Evolutionary conservation across 345 rosid genomes (phyloP), one percentile per base, ranked within the genome.

Genomic region (Anacardium occidentale): DNA sequence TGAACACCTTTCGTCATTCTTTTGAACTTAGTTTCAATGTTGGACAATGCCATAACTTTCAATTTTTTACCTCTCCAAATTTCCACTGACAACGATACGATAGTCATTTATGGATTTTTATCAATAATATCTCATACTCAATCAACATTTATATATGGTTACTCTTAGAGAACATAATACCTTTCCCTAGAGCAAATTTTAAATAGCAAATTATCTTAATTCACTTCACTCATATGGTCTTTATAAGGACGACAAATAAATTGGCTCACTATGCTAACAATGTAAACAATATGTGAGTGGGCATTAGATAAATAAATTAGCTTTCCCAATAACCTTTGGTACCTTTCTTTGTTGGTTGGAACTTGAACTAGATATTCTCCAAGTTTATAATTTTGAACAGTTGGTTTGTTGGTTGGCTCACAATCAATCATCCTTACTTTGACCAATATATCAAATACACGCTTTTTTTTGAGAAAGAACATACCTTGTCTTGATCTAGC

Each of bases 261-360:
- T 44, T 44, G 48, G 1, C 48, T 44, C 12, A 6, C 9, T 44
- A 44, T 44, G 48, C 56, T 47, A 10, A 66, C 40, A 1, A 5
- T n/a, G 14, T 66, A 66, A 45, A 56, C 37, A 47, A 66, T 66
- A 14, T 66, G 0, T 18, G 11, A 29, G 11, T 1, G 1, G n/a
- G 34, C 48, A 40, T 66, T 34, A 3, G 55, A 66, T 25, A 66
- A 48, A 51, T 66, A 66, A 22, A 66, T 66, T 25, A 66, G n/a
- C 66, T 15, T 62, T 0, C 21, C 4, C 0, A 29, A 3, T 34
- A 62, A 42, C 32, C 66, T 29, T 26, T 66, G 56, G 47, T 66
- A 66, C 21, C 32, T 29, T 29, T 29, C 32, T 29, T 29, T 29
- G 32, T 29, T 29, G 32, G 32, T 29, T 29, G 3, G 32, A 29